A percentile compares a stretch with the other conserved stretches of the same genome.
These are phyloP conservation scores for Monosporozyma siamensis DNA, from an alignment of 805 yeast species.

Conservation along the genomic window DNA sequence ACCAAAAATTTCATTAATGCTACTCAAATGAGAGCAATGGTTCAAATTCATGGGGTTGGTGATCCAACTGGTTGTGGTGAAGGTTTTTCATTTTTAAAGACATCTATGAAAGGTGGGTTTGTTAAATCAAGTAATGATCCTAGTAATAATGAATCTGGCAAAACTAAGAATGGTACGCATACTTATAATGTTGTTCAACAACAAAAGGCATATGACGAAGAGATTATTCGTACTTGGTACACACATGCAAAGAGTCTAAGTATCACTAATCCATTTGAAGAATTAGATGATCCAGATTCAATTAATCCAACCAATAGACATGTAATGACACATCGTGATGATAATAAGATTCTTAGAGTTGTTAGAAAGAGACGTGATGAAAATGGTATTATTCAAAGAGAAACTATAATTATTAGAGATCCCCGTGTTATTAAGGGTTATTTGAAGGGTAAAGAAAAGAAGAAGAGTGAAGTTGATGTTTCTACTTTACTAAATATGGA, in stretches of 20 bases:
- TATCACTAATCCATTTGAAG: constrained; percentile 32
- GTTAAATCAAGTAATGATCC: constrained; percentile 29
- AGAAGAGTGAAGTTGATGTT: constrained; percentile 58
- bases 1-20: constrained; percentile 86
- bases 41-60: constrained; percentile 88
- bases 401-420: constrained; percentile 68
- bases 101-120: constrained; percentile 95
- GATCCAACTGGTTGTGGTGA: constrained; percentile 90
- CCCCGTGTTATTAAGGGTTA: constrained; percentile 83
- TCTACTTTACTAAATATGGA: constrained; percentile 28
- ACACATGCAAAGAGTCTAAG: constrained; percentile 60
- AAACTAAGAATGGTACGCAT: constrained; percentile 38
- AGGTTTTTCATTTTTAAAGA: constrained; percentile 77
- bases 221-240: constrained; percentile 82
- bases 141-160: constrained; percentile 4
- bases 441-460: constrained; percentile 54
- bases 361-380: constrained; percentile 74
- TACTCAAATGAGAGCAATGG: constrained; percentile 94
- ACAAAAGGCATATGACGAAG: constrained; percentile 87
- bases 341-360: constrained; percentile 45
- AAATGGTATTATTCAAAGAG: constrained; percentile 78
- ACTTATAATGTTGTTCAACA: constrained; percentile 75
- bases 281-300: constrained; percentile 30
- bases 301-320: constrained; percentile 29
- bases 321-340: constrained; percentile 21